Percentiles rank a stretch among this genome's conserved stretches.
Evolutionary conservation across 306 rosid genomes (phyloP).

Genomic region (Fagus crenata): DNA sequence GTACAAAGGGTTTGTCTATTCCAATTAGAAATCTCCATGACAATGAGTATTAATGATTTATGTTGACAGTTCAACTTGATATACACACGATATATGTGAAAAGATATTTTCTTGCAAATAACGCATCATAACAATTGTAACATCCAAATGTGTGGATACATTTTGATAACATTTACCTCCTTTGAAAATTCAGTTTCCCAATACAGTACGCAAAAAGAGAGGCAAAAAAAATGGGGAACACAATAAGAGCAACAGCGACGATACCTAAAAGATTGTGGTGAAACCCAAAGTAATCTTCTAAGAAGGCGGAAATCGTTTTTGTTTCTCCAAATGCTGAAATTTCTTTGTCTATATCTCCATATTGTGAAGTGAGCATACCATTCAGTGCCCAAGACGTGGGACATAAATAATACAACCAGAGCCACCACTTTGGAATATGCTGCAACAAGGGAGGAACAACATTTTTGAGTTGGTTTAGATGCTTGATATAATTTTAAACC

Average conservation of each 20-base stretch:
- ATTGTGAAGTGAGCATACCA: constrained; percentile 63
- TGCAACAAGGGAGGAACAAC: constrained; percentile 34
- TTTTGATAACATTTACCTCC: constrained; percentile 34
- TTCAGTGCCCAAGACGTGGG: constrained; percentile 65
- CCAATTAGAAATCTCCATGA: background rate
- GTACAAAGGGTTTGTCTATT: background rate
- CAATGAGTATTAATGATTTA: background rate
- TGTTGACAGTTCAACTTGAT: background rate
- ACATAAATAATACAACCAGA: constrained; percentile 59
- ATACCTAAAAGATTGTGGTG: constrained; percentile 40
- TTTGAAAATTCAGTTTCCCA: constrained; percentile 54
- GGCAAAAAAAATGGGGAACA: constrained; percentile 45
- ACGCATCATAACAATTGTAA: background rate
- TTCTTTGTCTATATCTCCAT: constrained; percentile 44
- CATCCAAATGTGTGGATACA: background rate
- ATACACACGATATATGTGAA: background rate
- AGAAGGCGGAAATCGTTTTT: constrained; percentile 43
- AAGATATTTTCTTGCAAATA: background rate
- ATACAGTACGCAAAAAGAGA: constrained; percentile 49
- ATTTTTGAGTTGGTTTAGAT: background rate
- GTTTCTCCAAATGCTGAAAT: constrained; percentile 46
- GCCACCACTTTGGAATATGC: constrained; percentile 79
- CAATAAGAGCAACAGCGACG: constrained; percentile 39
- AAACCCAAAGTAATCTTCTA: constrained; percentile 60
- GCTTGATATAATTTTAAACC: background rate